These are phyloP conservation scores for Lathyrus oleraceus DNA, from an alignment of 306 rosid genomes.

Conservation along the genomic window DNA sequence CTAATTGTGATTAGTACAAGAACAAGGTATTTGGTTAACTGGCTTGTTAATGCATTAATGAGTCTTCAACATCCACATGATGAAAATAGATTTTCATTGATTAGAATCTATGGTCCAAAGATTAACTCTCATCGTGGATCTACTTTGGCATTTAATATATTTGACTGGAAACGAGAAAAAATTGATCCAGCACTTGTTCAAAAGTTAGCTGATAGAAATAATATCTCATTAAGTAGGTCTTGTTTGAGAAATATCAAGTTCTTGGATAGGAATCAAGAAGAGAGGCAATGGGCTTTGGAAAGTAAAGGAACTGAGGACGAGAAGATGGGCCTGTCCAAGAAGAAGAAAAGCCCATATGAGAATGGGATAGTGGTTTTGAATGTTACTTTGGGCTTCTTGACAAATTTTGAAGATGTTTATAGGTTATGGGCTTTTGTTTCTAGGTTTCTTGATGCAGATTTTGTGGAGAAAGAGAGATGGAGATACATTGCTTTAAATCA, in stretches of 20 bases:
- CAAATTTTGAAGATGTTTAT: slow-evolving; percentile 74
- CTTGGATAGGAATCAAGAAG: slow-evolving; percentile 51
- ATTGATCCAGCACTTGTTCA: slow-evolving; percentile 69
- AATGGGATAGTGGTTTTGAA: slow-evolving; percentile 51
- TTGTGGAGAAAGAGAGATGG: slow-evolving; percentile 90
- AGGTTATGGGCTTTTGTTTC: slow-evolving; percentile 80
- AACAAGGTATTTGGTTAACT: slow-evolving; percentile 60
- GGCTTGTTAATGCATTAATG: slow-evolving; percentile 73
- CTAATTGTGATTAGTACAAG: slow-evolving; percentile 55
- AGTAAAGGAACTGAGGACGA: slow-evolving; percentile 30
- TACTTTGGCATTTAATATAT: slow-evolving; percentile 69
- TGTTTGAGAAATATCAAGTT: slow-evolving; percentile 49
- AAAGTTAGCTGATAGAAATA: slow-evolving; percentile 75
- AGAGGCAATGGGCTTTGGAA: slow-evolving; percentile 46
- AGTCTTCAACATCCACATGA: slow-evolving; percentile 71
- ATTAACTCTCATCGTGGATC: slow-evolving; percentile 64
- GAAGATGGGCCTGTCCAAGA: slow-evolving; percentile 26
- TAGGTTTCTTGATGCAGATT: slow-evolving; percentile 80
- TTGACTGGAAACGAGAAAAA: slow-evolving; percentile 92
- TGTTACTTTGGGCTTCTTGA: slow-evolving; percentile 59
- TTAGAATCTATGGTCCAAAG: slow-evolving; percentile 77
- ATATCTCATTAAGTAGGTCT: slow-evolving; percentile 56
- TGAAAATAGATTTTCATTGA: slow-evolving; percentile 50
- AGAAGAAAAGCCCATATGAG: slow-evolving; percentile 2
- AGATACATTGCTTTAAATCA: slow-evolving; percentile 84